Base-by-base conservation (phyloP, 2,329 filamentous ascomycete species). In the Aspergillus persii region DNA sequence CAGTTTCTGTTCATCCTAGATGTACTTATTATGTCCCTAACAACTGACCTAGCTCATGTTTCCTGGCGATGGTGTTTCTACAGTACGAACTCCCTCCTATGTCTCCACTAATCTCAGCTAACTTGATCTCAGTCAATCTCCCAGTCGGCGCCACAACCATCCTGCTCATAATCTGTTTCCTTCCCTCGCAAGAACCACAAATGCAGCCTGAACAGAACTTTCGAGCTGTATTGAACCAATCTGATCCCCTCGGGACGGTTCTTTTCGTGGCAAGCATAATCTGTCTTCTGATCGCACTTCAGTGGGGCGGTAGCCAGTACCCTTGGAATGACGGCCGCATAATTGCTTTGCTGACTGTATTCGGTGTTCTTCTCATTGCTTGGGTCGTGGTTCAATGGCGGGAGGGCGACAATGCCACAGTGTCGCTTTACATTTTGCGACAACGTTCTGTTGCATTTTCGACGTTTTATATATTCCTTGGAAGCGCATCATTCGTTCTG, bases 281-380 rank as follows among this genome's bases (percentile, higher is more conserved):
- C 58, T 83, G 79, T 63, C 73, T 86, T 5, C 70, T 86, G 4
- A 75, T 87, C 3, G 83, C 82, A 4, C 74, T 86, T 50, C 80
- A 86, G 64, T 86, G 83, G 81, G 84, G 83, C 8, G 84, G 84
- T 7, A 72, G 78, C 33, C 69, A 79, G 23, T 80, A 83, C 53
- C 49, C 82, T 7, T 86, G 84, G 84, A 74, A 66, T 54, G 76
- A 75, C 69, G 72, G 77, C 0, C 74, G 71, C 27, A 76, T 85
- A 53, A 81, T 85, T 41, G 82, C 81, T 1, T 72, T 86, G 23
- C 80, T 86, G 56, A 74, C 80, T 8, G 80, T 81, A 3, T 79
- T 78, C 31, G 81, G 66, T 0, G 64, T 77, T 29, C 77, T 84
- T 69, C 66, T 76, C 8, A 53, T 69, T 52, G 57, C 48, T 2